phyloP scores from a whole-genome alignment of 495 filamentous ascomycete genomes.

The Xylaria longipes region DNA sequence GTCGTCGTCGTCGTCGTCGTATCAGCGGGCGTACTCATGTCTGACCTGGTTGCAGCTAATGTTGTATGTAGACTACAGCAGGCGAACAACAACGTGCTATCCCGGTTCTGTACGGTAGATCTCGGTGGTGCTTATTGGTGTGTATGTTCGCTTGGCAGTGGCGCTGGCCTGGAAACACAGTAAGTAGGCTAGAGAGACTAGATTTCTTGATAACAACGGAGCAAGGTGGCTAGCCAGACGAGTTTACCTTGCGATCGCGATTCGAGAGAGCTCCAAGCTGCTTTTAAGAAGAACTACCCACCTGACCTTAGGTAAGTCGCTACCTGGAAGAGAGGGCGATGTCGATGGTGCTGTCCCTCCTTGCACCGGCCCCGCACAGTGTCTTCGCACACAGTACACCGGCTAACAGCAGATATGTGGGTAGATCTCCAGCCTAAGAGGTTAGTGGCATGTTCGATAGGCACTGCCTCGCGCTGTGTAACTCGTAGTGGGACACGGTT shows the following conservation, averaged over 20 bases:
- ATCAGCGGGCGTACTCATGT: not conserved
- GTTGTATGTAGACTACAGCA: not conserved
- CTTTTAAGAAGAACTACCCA: not conserved
- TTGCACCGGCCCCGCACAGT: not conserved
- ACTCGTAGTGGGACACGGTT: not conserved
- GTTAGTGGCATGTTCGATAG: not conserved
- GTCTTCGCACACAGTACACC: not conserved
- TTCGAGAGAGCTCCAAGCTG: not conserved
- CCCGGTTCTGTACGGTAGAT: not conserved
- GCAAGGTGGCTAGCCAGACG: not conserved
- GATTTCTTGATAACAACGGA: not conserved
- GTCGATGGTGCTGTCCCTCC: not conserved
- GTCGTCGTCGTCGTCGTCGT: constrained; percentile 7
- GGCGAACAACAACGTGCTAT: not conserved
- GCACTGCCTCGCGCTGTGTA: constrained; percentile 4
- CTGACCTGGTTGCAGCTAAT: not conserved
- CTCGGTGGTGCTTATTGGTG: not conserved
- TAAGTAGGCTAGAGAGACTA: not conserved
- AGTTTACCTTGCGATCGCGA: not conserved
- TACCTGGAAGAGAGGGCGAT: not conserved
- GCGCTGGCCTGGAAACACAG: not conserved
- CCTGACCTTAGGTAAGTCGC: not conserved
- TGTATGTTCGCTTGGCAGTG: constrained; percentile 3
- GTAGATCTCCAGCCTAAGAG: not conserved
- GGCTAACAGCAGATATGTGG: not conserved